phyloP scores from a whole-genome alignment of 1,139 yeast species.

The Casaregolazyma lundiana region DNA sequence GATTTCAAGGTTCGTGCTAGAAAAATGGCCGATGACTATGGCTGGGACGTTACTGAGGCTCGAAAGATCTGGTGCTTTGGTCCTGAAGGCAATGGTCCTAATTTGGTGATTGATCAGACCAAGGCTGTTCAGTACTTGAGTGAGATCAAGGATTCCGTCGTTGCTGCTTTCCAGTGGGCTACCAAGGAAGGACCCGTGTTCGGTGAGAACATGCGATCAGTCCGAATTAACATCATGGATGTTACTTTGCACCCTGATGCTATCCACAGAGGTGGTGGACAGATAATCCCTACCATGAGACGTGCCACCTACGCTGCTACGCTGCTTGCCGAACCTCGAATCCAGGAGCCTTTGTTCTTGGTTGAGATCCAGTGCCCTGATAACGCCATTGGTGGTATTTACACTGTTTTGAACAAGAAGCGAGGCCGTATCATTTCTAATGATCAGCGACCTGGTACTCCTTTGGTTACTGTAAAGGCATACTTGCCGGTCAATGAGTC shows the following conservation, averaged over 20 bases:
- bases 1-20: constrained; percentile 99
- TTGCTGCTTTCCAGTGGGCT: constrained; percentile 99
- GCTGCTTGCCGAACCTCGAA: constrained; percentile 97
- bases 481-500: constrained; percentile 99
- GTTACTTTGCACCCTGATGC: constrained; percentile 99
- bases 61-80: constrained; percentile 99
- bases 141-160: constrained; percentile 99
- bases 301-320: constrained; percentile 98
- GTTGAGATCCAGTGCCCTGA: constrained; percentile 99
- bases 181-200: constrained; percentile 99
- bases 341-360: constrained; percentile 99
- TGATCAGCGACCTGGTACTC: constrained; percentile 99
- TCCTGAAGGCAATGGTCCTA: constrained; percentile 99
- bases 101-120: constrained; percentile 98
- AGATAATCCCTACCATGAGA: constrained; percentile 99
- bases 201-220: constrained; percentile 94
- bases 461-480: constrained; percentile 98
- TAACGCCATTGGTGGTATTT: constrained; percentile 99
- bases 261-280: constrained; percentile 99
- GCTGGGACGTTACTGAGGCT: constrained; percentile 99
- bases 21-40: constrained; percentile 97
- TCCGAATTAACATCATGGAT: constrained; percentile 97
- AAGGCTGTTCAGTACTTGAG: constrained; percentile 99
- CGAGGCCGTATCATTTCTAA: constrained; percentile 99
- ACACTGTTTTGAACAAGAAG: constrained; percentile 99